These are phyloP conservation scores for Scedosporium aurantiacum DNA, from an alignment of 2,329 filamentous ascomycete genomes.

Conservation along the genomic window DNA sequence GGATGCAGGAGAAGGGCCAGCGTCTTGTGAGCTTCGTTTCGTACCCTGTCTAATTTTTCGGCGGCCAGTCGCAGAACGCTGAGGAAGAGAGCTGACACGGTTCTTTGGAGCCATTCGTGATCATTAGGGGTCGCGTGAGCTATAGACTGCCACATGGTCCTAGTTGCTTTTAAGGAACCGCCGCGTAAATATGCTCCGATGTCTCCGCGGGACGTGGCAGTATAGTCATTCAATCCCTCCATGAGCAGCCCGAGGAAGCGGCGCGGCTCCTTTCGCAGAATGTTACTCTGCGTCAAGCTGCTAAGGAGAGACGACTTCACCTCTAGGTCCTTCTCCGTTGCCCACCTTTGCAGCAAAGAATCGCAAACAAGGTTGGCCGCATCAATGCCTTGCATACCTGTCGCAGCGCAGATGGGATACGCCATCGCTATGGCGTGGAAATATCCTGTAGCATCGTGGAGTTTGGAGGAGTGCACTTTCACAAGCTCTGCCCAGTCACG, in stretches of 20 bases:
- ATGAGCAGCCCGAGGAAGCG: slow-evolving; percentile 35
- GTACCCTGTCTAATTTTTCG: slow-evolving; percentile 84
- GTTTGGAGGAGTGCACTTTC: slow-evolving; percentile 17
- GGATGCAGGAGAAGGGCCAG: slow-evolving; percentile 32
- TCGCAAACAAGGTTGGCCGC: slow-evolving; percentile 20
- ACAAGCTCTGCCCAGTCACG: slow-evolving; percentile 36
- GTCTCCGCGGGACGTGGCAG: slow-evolving; percentile 78
- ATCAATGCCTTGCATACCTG: slow-evolving; percentile 9
- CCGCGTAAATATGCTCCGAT: slow-evolving; percentile 77
- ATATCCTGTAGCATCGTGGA: slow-evolving; percentile 25
- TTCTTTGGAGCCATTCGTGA: slow-evolving; percentile 17
- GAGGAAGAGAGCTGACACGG: slow-evolving; percentile 31
- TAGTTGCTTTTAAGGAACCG: slow-evolving; percentile 68
- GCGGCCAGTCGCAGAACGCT: slow-evolving; percentile 58
- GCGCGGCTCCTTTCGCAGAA: slow-evolving; percentile 28
- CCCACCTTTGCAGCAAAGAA: slow-evolving; percentile 43
- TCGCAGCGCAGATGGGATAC: slow-evolving; percentile 26
- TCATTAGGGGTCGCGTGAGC: slow-evolving; percentile 8
- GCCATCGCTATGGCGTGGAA: slow-evolving; percentile 42
- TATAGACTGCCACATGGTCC: slow-evolving; percentile 43
- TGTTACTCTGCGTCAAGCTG: slow-evolving; percentile 35
- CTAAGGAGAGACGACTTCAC: slow-evolving; percentile 44
- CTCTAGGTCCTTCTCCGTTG: slow-evolving; percentile 35
- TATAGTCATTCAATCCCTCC: slow-evolving; percentile 74
- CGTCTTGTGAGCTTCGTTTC: slow-evolving; percentile 51